Conservation (phyloP, 495 filamentous ascomycete species). For the Penicillium longicatenatum region DNA sequence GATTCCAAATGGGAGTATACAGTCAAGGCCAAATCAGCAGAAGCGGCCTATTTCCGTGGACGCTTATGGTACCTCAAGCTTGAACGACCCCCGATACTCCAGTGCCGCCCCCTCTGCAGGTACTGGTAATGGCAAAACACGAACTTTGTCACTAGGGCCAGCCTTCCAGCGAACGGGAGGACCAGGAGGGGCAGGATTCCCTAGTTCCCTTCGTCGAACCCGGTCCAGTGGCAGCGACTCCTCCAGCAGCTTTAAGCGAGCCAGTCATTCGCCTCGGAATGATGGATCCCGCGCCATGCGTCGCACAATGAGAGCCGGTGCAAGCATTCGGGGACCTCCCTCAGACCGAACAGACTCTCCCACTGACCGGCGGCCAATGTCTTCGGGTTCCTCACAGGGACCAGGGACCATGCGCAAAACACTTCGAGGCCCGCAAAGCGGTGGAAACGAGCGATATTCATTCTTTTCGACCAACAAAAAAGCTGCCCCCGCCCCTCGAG, state of each 20-base stretch:
- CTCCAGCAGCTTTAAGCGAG: constrained; percentile 62
- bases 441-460: constrained; percentile 40
- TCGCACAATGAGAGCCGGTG: constrained; percentile 52
- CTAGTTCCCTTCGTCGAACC: constrained; percentile 27
- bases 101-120: constrained; percentile 8
- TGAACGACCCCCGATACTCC: constrained; percentile 17
- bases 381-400: constrained; percentile 33
- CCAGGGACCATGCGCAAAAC: constrained; percentile 50
- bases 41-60: constrained; percentile 29
- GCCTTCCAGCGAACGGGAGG: constrained; percentile 15
- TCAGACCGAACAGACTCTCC: constrained; percentile 33
- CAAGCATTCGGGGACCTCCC: constrained; percentile 22
- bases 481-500: constrained; percentile 36
- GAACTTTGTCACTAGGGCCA: constrained; percentile 34
- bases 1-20: constrained; percentile 12
- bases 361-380: constrained; percentile 32
- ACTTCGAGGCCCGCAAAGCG: constrained; percentile 44
- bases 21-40: constrained; percentile 17
- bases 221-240: constrained; percentile 60
- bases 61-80: constrained; percentile 16
- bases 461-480: constrained; percentile 51
- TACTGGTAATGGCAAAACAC: constrained; percentile 15
- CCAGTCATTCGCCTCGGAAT: constrained; percentile 36
- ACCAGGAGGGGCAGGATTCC: constrained; percentile 2
- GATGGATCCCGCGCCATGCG: constrained; percentile 53